Evolutionary conservation across 1,139 yeast genomes (phyloP).

Genomic region (Torulaspora pretoriensis): DNA sequence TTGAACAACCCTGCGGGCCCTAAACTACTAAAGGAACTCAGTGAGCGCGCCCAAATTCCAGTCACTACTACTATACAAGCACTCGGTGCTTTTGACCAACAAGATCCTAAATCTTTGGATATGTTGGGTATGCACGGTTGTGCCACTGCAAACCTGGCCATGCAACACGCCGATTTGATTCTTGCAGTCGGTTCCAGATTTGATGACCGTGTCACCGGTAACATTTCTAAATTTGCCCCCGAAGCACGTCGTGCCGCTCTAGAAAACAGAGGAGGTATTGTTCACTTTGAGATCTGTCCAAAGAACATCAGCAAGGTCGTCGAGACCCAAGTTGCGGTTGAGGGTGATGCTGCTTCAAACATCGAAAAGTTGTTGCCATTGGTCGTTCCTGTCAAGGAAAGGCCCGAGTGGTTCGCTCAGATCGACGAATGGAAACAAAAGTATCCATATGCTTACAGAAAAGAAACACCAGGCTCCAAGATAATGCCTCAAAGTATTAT

Average conservation of each 20-base stretch:
- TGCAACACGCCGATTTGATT: conserved; percentile 89
- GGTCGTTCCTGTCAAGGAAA: conserved; percentile 54
- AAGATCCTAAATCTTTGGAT: conserved; percentile 83
- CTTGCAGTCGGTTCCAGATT: conserved; percentile 95
- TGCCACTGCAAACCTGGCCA: conserved; percentile 91
- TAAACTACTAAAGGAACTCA: conserved; percentile 66
- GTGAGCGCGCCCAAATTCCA: conserved; percentile 89
- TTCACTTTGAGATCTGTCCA: conserved; percentile 93
- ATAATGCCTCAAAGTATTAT: conserved; percentile 94
- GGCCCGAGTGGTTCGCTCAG: conserved; percentile 75
- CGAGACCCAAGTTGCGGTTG: conserved; percentile 93
- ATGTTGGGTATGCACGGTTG: conserved; percentile 99
- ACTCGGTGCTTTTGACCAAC: conserved; percentile 90
- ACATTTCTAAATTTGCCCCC: conserved; percentile 85
- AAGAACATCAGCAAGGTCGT: conserved; percentile 97
- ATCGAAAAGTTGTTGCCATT: conserved; percentile 69
- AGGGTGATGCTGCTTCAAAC: conserved; percentile 88
- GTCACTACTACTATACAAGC: conserved; percentile 95
- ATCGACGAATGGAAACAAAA: conserved; percentile 78
- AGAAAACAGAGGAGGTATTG: conserved; percentile 89
- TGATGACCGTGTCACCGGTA: conserved; percentile 96
- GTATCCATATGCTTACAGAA: conserved; percentile 78
- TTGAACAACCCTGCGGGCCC: conserved; percentile 82
- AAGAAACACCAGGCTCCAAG: conserved; percentile 70
- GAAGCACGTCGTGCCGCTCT: conserved; percentile 83